These are phyloP conservation scores for Penicillium roqueforti DNA, from an alignment of 495 filamentous ascomycete species.

Conservation along the genomic window DNA sequence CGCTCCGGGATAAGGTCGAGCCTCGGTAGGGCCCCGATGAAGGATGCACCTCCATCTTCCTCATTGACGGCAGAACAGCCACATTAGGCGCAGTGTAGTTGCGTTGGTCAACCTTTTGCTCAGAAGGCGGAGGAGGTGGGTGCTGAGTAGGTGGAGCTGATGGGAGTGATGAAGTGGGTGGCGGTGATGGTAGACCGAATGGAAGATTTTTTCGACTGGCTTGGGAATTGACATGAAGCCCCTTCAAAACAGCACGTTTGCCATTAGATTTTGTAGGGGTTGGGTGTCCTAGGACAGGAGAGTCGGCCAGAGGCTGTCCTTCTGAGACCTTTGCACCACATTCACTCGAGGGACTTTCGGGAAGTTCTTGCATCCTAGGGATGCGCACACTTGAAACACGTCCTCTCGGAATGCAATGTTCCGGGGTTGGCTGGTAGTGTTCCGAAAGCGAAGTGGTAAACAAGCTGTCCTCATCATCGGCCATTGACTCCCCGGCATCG, in stretches of 20 bases:
- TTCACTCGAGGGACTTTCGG: constrained; percentile 9
- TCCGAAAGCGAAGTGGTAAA: constrained; percentile 10
- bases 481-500: constrained; percentile 7
- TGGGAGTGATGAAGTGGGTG: constrained; percentile 29
- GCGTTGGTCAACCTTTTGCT: constrained; percentile 11
- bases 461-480: constrained; percentile 11
- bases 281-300: constrained; percentile 21
- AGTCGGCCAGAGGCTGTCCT: constrained; percentile 19
- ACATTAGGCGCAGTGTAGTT: constrained; percentile 18
- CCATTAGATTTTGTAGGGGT: constrained; percentile 3
- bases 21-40: constrained; percentile 12
- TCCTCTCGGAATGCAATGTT: constrained; percentile 10
- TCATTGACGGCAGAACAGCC: neutral
- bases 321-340: neutral
- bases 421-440: constrained; percentile 17
- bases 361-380: constrained; percentile 16
- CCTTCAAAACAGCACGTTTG: constrained; percentile 12
- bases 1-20: constrained; percentile 24
- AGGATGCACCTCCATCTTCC: constrained; percentile 8
- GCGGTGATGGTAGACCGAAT: constrained; percentile 31
- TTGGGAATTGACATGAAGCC: constrained; percentile 18
- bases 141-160: constrained; percentile 23
- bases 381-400: constrained; percentile 18
- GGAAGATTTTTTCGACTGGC: constrained; percentile 22
- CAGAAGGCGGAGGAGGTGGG: constrained; percentile 11